Evolutionary conservation across 176 grass and related monocot species (phyloP).

Genomic region (Typha latifolia): DNA sequence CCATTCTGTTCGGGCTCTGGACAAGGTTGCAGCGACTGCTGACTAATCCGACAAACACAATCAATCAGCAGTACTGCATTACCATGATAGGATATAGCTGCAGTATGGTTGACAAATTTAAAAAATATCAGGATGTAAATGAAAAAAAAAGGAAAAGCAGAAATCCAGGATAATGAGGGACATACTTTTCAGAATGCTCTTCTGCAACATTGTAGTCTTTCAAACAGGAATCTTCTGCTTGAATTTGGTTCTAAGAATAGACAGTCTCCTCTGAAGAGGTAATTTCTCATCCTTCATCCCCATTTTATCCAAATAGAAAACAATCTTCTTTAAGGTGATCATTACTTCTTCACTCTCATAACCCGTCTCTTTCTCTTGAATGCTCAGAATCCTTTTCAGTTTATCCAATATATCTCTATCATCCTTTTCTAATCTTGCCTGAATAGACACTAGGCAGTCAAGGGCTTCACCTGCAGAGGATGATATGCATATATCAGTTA

Average conservation of each 20-base stretch:
- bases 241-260: slow-evolving; percentile 14
- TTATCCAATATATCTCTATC: slow-evolving; percentile 14
- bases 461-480: slow-evolving; percentile 34
- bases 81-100: too few species aligned
- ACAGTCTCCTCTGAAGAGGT: slow-evolving; percentile 20
- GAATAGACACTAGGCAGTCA: slow-evolving; percentile 33
- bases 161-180: too few species aligned
- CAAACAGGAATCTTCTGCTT: slow-evolving; percentile 16
- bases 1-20: too few species aligned
- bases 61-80: too few species aligned
- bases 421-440: slow-evolving; percentile 18
- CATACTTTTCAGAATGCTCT: too few species aligned
- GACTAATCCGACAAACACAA: too few species aligned
- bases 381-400: slow-evolving; percentile 28
- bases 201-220: background rate
- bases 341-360: slow-evolving; percentile 27
- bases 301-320: slow-evolving; percentile 27
- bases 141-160: too few species aligned
- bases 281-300: slow-evolving; percentile 24
- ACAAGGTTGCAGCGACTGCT: too few species aligned
- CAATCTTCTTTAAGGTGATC: slow-evolving; percentile 22
- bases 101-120: too few species aligned
- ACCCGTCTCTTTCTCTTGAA: slow-evolving; percentile 36
- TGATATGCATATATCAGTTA: background rate
- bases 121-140: too few species aligned